Percentiles rank a stretch among this genome's conserved stretches.
Evolutionary conservation across 1,284 basidiomycete genomes (phyloP).

Genomic region (Wallemia hederae): DNA sequence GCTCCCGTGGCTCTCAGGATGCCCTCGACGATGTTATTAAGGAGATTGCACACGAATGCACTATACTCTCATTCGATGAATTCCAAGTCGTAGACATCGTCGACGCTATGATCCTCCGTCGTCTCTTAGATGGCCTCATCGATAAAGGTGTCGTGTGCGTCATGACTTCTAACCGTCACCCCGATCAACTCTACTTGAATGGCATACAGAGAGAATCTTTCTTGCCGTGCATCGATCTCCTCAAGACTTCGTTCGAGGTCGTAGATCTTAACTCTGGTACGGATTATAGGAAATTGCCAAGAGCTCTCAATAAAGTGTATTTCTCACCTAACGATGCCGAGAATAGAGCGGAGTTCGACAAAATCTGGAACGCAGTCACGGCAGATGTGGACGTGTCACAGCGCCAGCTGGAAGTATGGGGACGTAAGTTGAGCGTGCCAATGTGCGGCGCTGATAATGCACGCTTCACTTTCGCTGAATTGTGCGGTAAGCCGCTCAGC

Average conservation of each 20-base stretch:
- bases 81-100: slow-evolving; percentile 84
- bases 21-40: slow-evolving; percentile 5
- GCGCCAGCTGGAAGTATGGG: slow-evolving; percentile 58
- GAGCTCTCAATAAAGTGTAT: slow-evolving; percentile 72
- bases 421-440: slow-evolving; percentile 48
- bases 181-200: slow-evolving; percentile 92
- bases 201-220: slow-evolving; percentile 95
- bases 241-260: slow-evolving; percentile 60
- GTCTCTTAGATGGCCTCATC: slow-evolving; percentile 55
- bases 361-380: slow-evolving; percentile 47
- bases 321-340: slow-evolving; percentile 43
- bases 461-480: slow-evolving; percentile 54
- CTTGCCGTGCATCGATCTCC: slow-evolving; percentile 72
- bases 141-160: slow-evolving; percentile 74
- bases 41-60: background rate
- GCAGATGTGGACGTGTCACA: slow-evolving; percentile 28
- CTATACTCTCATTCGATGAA: slow-evolving; percentile 1
- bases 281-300: slow-evolving; percentile 78
- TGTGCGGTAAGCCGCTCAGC: slow-evolving; percentile 67
- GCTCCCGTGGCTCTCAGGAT: slow-evolving; percentile 22
- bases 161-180: slow-evolving; percentile 93
- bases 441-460: slow-evolving; percentile 50
- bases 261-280: slow-evolving; percentile 83
- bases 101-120: slow-evolving; percentile 88
- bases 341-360: slow-evolving; percentile 39